Evolutionary conservation across 352 stramenopile genomes (phyloP).

Genomic region (Pilasporangium apinafurcum): DNA sequence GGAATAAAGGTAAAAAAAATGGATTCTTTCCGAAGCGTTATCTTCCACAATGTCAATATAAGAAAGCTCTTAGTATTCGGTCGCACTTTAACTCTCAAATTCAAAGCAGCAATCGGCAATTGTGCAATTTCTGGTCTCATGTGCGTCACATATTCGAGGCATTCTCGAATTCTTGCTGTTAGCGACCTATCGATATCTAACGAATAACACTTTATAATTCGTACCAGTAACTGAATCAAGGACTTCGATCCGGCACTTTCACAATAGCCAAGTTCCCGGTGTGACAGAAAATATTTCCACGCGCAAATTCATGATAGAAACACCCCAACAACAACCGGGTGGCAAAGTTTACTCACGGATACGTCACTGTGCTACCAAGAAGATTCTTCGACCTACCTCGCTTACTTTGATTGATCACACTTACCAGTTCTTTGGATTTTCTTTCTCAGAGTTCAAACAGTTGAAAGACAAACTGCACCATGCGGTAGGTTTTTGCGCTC

Average conservation of each 20-base stretch:
- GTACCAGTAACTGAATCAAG: slow-evolving; percentile 23
- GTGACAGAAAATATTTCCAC: slow-evolving; percentile 26
- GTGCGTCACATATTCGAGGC: slow-evolving; percentile 42
- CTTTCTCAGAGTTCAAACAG: slow-evolving; percentile 15
- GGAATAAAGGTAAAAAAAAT: no score
- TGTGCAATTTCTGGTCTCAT: slow-evolving; percentile 19
- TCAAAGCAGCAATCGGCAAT: slow-evolving; percentile 23
- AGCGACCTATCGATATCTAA: slow-evolving; percentile 25
- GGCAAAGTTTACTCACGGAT: slow-evolving; percentile 26
- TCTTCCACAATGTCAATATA: slow-evolving; percentile 48
- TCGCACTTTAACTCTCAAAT: slow-evolving; percentile 25
- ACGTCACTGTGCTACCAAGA: neutral
- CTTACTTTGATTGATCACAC: neutral
- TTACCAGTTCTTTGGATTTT: slow-evolving; percentile 9
- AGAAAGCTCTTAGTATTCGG: slow-evolving; percentile 39
- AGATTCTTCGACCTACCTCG: neutral
- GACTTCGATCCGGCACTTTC: slow-evolving; percentile 13
- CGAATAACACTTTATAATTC: slow-evolving; percentile 30
- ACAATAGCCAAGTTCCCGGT: slow-evolving; percentile 41
- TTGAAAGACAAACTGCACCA: slow-evolving; percentile 24
- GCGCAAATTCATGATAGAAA: slow-evolving; percentile 27
- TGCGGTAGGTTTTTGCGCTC: slow-evolving; percentile 20
- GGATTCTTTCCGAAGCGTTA: slow-evolving; percentile 62
- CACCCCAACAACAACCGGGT: slow-evolving; percentile 35
- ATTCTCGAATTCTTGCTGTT: slow-evolving; percentile 30